Evolutionary conservation across 1,284 basidiomycete genomes (phyloP).

Genomic region (Puccinia horiana): DNA sequence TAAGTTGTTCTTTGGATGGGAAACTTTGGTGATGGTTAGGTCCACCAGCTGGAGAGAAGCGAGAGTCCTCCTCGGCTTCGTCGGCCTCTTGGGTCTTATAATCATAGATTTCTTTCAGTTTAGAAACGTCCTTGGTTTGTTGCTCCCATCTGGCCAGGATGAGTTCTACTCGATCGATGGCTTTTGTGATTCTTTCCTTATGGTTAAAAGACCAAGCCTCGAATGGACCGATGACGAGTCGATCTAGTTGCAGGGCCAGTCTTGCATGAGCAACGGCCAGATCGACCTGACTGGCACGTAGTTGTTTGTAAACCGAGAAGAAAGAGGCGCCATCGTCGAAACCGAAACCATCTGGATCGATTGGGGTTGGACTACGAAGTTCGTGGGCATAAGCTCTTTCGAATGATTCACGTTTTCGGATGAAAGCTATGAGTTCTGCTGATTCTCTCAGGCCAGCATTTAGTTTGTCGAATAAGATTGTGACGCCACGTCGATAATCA

Average conservation of each 20-base stretch:
- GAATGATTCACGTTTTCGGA: conserved; percentile 18
- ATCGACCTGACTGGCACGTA: conserved; percentile 37
- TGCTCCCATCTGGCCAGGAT: conserved; percentile 44
- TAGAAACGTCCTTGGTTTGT: conserved; percentile 29
- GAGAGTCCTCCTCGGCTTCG: conserved; percentile 42
- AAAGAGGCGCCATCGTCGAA: conserved; percentile 46
- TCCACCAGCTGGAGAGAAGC: conserved; percentile 41
- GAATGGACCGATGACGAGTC: conserved; percentile 42
- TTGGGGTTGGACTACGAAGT: background rate
- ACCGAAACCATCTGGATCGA: conserved; percentile 43
- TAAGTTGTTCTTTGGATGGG: conserved; percentile 3
- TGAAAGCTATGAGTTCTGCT: conserved; percentile 37
- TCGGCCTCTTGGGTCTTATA: conserved; percentile 32
- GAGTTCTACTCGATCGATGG: conserved; percentile 20
- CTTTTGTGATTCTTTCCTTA: conserved; percentile 12
- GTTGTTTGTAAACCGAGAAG: conserved; percentile 41
- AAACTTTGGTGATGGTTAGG: background rate
- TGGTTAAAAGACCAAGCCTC: conserved; percentile 43
- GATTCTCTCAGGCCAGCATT: conserved; percentile 39
- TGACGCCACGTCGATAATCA: conserved; percentile 42
- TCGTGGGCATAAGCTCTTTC: conserved; percentile 43
- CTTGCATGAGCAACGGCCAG: conserved; percentile 32
- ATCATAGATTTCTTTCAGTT: conserved; percentile 34
- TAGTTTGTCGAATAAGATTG: conserved; percentile 32
- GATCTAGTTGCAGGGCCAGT: conserved; percentile 42